Percentiles rank a stretch among this genome's conserved stretches.
Conservation (phyloP, 2,329 filamentous ascomycete genomes). For the Dactylella cylindrospora region DNA sequence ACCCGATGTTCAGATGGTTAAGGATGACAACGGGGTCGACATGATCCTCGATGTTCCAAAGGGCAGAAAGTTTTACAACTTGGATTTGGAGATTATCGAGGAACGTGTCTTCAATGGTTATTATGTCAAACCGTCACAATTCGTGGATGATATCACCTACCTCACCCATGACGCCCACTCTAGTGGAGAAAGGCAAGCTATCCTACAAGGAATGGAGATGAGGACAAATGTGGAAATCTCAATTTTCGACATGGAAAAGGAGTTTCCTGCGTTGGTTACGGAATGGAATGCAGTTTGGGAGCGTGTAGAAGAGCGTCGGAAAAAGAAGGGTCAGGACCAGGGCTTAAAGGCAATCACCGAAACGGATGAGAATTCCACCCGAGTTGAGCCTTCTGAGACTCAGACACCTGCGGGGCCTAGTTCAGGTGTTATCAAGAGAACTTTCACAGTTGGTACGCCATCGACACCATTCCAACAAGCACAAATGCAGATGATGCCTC, state of each 20-base stretch:
- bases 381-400: constrained; percentile 6
- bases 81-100: constrained; percentile 90
- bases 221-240: constrained; percentile 92
- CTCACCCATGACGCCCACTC: constrained; percentile 81
- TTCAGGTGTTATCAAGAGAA: constrained; percentile 2
- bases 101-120: constrained; percentile 95
- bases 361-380: constrained; percentile 22
- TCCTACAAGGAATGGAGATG: constrained; percentile 86
- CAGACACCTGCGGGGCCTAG: constrained; percentile 15
- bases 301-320: constrained; percentile 72
- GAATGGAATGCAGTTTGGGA: constrained; percentile 66
- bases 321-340: constrained; percentile 63
- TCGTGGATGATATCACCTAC: constrained; percentile 80
- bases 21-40: constrained; percentile 74
- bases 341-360: constrained; percentile 45
- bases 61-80: constrained; percentile 89
- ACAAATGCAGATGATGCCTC: constrained; percentile 37
- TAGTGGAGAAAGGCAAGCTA: constrained; percentile 77
- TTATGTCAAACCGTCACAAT: constrained; percentile 88
- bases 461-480: constrained; percentile 19
- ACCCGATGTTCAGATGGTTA: constrained; percentile 62
- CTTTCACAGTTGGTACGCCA: constrained; percentile 11
- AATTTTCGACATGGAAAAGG: constrained; percentile 71
- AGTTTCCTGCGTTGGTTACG: constrained; percentile 62
- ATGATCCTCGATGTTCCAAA: constrained; percentile 74